A percentile compares a stretch with the other conserved stretches of the same genome.
phyloP scores from a whole-genome alignment of 768 basidiomycete species.

The Suillus variegatus region DNA sequence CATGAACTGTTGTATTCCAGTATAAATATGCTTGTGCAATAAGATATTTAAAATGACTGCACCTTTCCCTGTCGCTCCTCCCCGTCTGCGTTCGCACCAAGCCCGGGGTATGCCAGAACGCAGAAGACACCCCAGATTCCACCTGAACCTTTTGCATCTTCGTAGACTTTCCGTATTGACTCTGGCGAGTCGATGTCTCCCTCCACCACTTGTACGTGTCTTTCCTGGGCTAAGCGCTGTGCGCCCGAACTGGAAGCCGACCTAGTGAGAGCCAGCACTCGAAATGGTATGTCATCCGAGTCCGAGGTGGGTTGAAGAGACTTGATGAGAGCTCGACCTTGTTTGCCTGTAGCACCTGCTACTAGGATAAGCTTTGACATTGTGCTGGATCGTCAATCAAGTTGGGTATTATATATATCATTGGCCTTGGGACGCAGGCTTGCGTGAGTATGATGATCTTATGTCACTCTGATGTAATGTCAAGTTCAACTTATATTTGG shows the following conservation, averaged over 20 bases:
- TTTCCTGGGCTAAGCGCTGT: constrained; percentile 21
- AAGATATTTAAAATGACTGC: not conserved
- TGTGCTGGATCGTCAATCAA: not conserved
- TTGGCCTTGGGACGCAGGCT: not conserved
- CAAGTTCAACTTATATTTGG: not conserved
- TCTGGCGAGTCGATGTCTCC: constrained; percentile 35
- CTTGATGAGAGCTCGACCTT: constrained; percentile 36
- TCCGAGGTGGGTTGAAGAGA: constrained; percentile 21
- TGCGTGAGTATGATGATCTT: not conserved
- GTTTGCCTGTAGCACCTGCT: constrained; percentile 39
- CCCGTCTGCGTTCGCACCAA: constrained; percentile 40
- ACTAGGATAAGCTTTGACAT: constrained; percentile 30
- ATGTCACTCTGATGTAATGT: not conserved
- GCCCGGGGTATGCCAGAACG: constrained; percentile 41
- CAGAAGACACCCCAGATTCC: constrained; percentile 43
- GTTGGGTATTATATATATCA: too few relatives aligned
- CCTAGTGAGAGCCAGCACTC: constrained; percentile 39
- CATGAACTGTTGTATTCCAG: constrained; percentile 25
- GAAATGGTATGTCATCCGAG: constrained; percentile 24
- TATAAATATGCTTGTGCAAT: not conserved
- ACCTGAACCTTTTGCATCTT: constrained; percentile 29
- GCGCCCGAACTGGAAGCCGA: constrained; percentile 31
- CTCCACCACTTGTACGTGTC: constrained; percentile 35
- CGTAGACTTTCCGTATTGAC: constrained; percentile 36
- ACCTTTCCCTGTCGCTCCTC: constrained; percentile 44